Conservation (phyloP, 2,329 filamentous ascomycete species). For the Alternaria ethzedia region DNA sequence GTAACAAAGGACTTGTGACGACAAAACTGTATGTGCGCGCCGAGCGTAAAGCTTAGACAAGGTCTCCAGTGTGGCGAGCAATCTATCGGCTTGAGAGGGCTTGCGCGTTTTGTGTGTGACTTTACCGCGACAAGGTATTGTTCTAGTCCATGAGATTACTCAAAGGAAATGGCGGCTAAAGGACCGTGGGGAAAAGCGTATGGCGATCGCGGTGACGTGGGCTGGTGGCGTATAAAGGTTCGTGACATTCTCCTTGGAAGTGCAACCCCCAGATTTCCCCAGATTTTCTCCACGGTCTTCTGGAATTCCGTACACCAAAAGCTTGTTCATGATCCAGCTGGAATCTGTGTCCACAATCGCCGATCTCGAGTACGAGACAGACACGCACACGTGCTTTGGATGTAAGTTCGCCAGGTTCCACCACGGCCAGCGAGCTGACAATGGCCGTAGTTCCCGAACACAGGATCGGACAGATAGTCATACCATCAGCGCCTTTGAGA, state of each 20-base stretch:
- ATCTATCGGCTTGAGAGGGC: background rate
- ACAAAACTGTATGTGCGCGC: background rate
- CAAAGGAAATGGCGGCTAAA: background rate
- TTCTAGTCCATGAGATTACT: background rate
- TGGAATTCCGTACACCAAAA: background rate
- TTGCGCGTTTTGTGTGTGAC: background rate
- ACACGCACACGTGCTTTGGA: background rate
- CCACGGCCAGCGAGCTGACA: background rate
- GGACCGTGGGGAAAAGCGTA: background rate
- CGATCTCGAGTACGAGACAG: background rate
- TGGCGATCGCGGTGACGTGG: background rate
- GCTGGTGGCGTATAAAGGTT: constrained; percentile 17
- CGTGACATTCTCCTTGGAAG: background rate
- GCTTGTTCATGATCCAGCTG: background rate
- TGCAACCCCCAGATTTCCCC: constrained; percentile 11
- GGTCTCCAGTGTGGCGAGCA: background rate
- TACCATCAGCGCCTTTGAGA: constrained; percentile 36
- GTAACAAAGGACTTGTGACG: background rate
- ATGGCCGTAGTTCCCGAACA: background rate
- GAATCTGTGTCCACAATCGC: background rate
- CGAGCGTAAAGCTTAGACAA: background rate
- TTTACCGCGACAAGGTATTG: background rate
- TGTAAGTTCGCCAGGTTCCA: background rate
- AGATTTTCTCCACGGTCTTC: constrained; percentile 5
- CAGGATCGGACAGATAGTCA: background rate